These are phyloP conservation scores for Coleophoma crateriformis DNA, from an alignment of 2,329 filamentous ascomycete genomes.

Conservation along the genomic window DNA sequence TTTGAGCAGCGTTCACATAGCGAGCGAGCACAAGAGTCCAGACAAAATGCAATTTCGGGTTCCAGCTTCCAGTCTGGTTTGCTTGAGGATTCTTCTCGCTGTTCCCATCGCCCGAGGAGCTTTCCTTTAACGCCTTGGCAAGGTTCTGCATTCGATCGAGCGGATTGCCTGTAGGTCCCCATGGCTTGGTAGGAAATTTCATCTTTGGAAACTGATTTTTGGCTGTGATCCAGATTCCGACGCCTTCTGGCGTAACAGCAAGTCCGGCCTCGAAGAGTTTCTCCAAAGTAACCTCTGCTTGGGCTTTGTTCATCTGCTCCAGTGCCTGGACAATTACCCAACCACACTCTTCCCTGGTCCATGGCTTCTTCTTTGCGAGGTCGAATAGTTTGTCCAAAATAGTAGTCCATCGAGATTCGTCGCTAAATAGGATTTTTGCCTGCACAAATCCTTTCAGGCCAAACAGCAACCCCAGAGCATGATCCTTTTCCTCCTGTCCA, in stretches of 20 bases:
- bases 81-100: slow-evolving; percentile 35
- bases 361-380: slow-evolving; percentile 75
- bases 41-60: slow-evolving; percentile 76
- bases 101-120: slow-evolving; percentile 45
- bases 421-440: slow-evolving; percentile 63
- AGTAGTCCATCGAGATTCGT: slow-evolving; percentile 54
- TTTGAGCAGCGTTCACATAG: slow-evolving; percentile 32
- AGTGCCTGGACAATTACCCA: slow-evolving; percentile 74
- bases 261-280: slow-evolving; percentile 60
- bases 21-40: slow-evolving; percentile 73
- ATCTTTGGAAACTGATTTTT: slow-evolving; percentile 58
- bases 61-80: slow-evolving; percentile 63
- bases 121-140: slow-evolving; percentile 75
- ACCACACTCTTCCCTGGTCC: slow-evolving; percentile 84
- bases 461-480: slow-evolving; percentile 80
- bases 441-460: slow-evolving; percentile 82
- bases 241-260: slow-evolving; percentile 77
- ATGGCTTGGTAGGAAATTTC: slow-evolving; percentile 63
- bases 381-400: slow-evolving; percentile 70
- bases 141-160: slow-evolving; percentile 65
- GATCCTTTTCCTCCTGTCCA: slow-evolving; percentile 77
- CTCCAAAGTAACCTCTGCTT: slow-evolving; percentile 56
- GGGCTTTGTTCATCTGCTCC: slow-evolving; percentile 48
- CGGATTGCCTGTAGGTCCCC: slow-evolving; percentile 64
- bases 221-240: slow-evolving; percentile 79